These are phyloP conservation scores for Ampelocalamus luodianensis DNA, from an alignment of 176 grass and related monocot genomes.

Conservation along the genomic window DNA sequence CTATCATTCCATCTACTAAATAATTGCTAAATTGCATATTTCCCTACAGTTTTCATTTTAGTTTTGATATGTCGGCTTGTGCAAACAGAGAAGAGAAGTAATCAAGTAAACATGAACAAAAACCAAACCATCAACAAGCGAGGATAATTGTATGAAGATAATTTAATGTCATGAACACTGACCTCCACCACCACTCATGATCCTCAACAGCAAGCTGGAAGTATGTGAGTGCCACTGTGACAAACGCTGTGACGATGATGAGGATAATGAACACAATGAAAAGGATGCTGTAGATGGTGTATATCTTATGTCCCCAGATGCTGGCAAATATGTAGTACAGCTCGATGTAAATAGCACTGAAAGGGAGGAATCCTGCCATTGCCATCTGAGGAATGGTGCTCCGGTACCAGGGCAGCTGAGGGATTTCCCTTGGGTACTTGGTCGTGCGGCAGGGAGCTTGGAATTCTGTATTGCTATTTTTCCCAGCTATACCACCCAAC, in stretches of 20 bases:
- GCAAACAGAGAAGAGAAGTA: slow-evolving; percentile 18
- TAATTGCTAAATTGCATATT: background rate
- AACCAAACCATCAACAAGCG: background rate
- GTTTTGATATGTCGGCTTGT: background rate
- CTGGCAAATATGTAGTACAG: slow-evolving; percentile 98
- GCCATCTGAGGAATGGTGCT: slow-evolving; percentile 91
- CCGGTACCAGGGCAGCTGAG: slow-evolving; percentile 86
- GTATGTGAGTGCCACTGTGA: slow-evolving; percentile 88
- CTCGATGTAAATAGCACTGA: slow-evolving; percentile 96
- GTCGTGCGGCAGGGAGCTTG: slow-evolving; percentile 82
- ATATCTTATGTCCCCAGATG: slow-evolving; percentile 97
- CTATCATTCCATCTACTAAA: slow-evolving; percentile 9
- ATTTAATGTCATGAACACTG: slow-evolving; percentile 46
- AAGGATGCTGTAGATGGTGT: slow-evolving; percentile 96
- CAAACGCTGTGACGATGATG: slow-evolving; percentile 91
- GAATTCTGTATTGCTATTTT: slow-evolving; percentile 90
- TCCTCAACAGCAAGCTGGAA: slow-evolving; percentile 97
- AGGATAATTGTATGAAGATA: slow-evolving; percentile 9
- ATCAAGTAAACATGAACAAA: background rate
- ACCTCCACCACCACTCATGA: slow-evolving; percentile 99
- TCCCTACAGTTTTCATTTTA: background rate
- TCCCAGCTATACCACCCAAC: slow-evolving; percentile 86
- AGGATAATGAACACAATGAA: slow-evolving; percentile 98
- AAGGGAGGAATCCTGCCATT: slow-evolving; percentile 94
- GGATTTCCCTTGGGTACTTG: slow-evolving; percentile 94